phyloP scores from a whole-genome alignment of 345 rosid species.

The Populus ilicifolia region DNA sequence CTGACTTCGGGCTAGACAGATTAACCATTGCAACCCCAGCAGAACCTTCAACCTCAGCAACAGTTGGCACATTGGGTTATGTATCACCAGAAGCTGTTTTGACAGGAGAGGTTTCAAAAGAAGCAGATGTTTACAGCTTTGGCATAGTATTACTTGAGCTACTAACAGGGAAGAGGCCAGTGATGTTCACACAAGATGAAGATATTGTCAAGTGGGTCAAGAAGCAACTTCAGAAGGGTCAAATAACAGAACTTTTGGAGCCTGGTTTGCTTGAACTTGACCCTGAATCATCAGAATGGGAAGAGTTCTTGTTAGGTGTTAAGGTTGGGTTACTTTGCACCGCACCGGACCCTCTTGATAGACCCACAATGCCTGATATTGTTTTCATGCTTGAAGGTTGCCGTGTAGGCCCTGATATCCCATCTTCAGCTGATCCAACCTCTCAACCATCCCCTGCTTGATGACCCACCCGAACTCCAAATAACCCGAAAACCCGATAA shows the following conservation, averaged over 20 bases:
- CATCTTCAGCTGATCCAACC: conserved; percentile 80
- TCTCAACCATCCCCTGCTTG: conserved; percentile 78
- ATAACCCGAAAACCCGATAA: not conserved
- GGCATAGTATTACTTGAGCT: conserved; percentile 86
- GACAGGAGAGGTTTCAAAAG: conserved; percentile 60
- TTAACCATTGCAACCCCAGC: conserved; percentile 46
- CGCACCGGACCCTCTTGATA: conserved; percentile 75
- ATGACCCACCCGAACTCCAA: conserved; percentile 4
- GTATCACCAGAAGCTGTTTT: conserved; percentile 69
- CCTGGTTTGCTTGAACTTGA: conserved; percentile 90
- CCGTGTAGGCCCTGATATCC: conserved; percentile 83
- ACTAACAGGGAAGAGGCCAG: conserved; percentile 79
- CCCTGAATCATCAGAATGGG: conserved; percentile 97
- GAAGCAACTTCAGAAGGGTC: conserved; percentile 85
- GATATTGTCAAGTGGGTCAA: conserved; percentile 98
- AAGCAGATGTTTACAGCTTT: conserved; percentile 84
- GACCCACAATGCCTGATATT: conserved; percentile 80
- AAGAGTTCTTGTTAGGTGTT: conserved; percentile 83
- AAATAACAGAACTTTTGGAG: conserved; percentile 71
- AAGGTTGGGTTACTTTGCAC: conserved; percentile 94
- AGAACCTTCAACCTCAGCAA: conserved; percentile 55
- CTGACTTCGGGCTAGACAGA: conserved; percentile 74
- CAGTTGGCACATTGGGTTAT: conserved; percentile 73
- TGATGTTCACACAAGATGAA: conserved; percentile 86
- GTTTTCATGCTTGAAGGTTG: conserved; percentile 99